A percentile compares a stretch with the other conserved stretches of the same genome.
Conservation (phyloP, 805 yeast genomes). For the Wickerhamiella occidentalis region DNA sequence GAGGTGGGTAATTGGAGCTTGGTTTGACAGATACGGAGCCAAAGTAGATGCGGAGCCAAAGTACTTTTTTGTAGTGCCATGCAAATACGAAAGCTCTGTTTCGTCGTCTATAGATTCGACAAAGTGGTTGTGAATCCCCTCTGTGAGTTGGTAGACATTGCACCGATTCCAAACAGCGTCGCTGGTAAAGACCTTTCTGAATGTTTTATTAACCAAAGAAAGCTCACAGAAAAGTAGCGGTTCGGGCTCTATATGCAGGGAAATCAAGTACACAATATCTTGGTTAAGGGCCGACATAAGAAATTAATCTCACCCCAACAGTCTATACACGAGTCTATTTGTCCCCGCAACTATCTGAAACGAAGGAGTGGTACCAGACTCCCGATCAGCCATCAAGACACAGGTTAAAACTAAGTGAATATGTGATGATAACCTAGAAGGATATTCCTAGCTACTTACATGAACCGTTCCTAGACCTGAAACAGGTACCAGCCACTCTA, state of each 20-base stretch:
- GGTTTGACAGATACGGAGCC: neutral
- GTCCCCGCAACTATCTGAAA: too few species aligned
- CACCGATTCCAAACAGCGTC: neutral
- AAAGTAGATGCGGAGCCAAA: too few species aligned
- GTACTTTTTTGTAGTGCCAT: too few species aligned
- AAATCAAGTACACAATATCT: neutral
- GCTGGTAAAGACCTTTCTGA: neutral
- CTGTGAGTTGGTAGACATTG: neutral
- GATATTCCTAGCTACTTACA: too few species aligned
- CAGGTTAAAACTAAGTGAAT: too few species aligned
- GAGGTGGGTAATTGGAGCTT: neutral
- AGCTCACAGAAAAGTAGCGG: neutral
- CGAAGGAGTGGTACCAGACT: too few species aligned
- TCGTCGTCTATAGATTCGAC: neutral
- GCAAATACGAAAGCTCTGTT: neutral
- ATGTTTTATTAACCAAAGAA: neutral
- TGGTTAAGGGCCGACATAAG: neutral
- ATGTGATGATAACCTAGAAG: too few species aligned
- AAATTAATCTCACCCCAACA: neutral
- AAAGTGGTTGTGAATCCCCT: neutral
- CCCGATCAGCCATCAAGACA: too few species aligned
- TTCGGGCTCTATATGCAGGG: neutral
- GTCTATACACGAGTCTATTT: too few species aligned
- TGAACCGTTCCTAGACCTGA: too few species aligned
- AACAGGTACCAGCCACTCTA: too few species aligned